A percentile compares a stretch with the other conserved stretches of the same genome.
These are phyloP conservation scores for Spergularia azorica DNA, from an alignment of 179 eudicot genomes.

Conservation along the genomic window DNA sequence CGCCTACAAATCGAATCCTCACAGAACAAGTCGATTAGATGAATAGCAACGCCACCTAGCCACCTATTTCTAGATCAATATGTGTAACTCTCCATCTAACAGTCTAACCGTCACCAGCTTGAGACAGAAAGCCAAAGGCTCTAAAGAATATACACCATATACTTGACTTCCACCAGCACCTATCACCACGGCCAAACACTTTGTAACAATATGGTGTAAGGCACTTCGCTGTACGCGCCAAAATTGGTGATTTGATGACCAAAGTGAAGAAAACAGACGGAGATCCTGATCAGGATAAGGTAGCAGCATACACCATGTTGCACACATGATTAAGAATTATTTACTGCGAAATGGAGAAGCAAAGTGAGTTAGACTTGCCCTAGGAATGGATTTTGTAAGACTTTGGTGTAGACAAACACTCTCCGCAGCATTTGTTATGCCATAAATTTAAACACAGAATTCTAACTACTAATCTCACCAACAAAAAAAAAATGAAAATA, in stretches of 20 bases:
- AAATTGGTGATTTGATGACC: conserved; percentile 19
- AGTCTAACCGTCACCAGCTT: conserved; percentile 8
- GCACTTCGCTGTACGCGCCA: conserved; percentile 12
- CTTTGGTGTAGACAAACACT: too few species aligned
- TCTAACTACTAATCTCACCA: too few species aligned
- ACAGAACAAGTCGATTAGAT: conserved; percentile 4
- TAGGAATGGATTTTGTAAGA: not conserved
- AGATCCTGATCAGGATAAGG: not conserved
- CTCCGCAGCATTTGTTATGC: not conserved
- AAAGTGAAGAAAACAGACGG: conserved; percentile 17
- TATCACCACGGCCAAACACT: conserved; percentile 15
- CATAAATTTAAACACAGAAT: not conserved
- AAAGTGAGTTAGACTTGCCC: not conserved
- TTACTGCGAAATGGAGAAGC: conserved; percentile 16
- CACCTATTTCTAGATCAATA: conserved; percentile 12
- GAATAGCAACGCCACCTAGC: conserved; percentile 15
- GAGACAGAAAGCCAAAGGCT: conserved; percentile 7
- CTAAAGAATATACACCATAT: conserved; percentile 25
- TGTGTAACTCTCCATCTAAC: conserved; percentile 3
- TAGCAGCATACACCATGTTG: conserved; percentile 11
- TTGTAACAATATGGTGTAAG: not conserved
- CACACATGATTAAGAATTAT: not conserved
- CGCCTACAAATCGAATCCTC: conserved; percentile 8
- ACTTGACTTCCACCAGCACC: conserved; percentile 23
- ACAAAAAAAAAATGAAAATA: too few species aligned